phyloP scores from a whole-genome alignment of 768 basidiomycete species.

The Leccinellum rugosiceps region DNA sequence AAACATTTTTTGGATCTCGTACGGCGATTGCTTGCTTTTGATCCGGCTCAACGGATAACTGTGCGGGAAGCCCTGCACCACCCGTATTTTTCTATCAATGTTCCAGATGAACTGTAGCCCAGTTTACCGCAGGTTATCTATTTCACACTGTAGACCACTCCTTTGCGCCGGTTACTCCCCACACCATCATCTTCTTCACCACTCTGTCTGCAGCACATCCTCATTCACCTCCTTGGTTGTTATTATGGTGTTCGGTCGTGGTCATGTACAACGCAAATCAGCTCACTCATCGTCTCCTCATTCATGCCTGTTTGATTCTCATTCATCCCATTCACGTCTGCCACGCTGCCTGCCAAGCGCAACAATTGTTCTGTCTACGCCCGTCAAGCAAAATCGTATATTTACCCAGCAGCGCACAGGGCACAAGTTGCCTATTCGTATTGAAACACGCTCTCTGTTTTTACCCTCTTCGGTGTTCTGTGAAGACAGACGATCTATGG shows the following conservation, averaged over 20 bases:
- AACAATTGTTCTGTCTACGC: constrained; percentile 25
- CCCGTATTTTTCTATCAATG: constrained; percentile 73
- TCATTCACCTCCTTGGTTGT: constrained; percentile 29
- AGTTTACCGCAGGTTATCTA: constrained; percentile 33
- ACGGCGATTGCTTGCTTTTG: constrained; percentile 82
- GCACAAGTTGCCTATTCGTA: constrained; percentile 14
- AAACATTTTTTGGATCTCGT: constrained; percentile 86
- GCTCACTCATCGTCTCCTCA: constrained; percentile 27
- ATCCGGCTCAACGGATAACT: constrained; percentile 83
- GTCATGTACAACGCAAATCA: constrained; percentile 36
- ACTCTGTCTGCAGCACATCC: constrained; percentile 23
- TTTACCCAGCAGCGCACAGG: constrained; percentile 18
- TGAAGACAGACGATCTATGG: neutral
- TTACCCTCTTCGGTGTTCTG: constrained; percentile 11
- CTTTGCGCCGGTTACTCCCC: constrained; percentile 22
- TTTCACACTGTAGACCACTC: constrained; percentile 32
- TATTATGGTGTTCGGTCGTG: constrained; percentile 37
- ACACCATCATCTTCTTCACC: constrained; percentile 21
- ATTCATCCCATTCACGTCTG: constrained; percentile 16
- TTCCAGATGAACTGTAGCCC: constrained; percentile 65
- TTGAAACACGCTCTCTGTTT: constrained; percentile 21
- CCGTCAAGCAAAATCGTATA: constrained; percentile 32
- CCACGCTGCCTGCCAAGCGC: constrained; percentile 28
- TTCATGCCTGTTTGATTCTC: constrained; percentile 29
- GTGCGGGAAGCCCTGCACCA: constrained; percentile 87